phyloP scores from a whole-genome alignment of 2,329 filamentous ascomycete species.

The Cercospora zeina region DNA sequence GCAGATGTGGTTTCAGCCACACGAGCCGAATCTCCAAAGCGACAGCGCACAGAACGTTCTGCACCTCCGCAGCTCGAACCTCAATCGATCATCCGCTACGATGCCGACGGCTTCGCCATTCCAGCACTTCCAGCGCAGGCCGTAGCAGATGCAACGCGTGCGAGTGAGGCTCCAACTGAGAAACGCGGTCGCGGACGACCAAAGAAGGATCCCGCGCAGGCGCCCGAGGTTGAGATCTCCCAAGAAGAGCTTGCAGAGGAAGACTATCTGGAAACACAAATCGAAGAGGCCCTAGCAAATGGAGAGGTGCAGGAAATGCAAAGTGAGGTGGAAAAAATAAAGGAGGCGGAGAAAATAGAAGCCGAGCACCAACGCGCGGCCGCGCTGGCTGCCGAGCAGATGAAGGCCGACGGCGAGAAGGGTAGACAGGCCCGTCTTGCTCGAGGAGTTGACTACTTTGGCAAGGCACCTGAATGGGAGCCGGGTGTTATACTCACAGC shows the following conservation, averaged over 20 bases:
- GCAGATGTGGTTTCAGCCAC: conserved; percentile 13
- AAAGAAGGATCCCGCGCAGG: conserved; percentile 37
- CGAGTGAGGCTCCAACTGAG: conserved; percentile 20
- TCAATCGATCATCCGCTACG: conserved; percentile 34
- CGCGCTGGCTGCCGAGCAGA: conserved; percentile 35
- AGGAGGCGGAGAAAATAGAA: conserved; percentile 29
- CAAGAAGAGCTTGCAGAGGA: conserved; percentile 52
- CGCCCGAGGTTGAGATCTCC: conserved; percentile 40
- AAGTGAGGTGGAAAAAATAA: conserved; percentile 36
- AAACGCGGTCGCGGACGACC: conserved; percentile 41
- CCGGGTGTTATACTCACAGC: conserved; percentile 31
- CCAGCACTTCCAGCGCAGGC: conserved; percentile 35
- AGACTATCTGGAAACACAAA: conserved; percentile 49
- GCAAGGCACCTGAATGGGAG: conserved; percentile 48
- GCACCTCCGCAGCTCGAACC: not conserved
- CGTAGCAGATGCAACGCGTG: not conserved
- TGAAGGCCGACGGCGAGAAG: conserved; percentile 45
- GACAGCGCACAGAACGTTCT: conserved; percentile 19
- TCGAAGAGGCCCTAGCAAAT: conserved; percentile 41
- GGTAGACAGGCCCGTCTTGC: conserved; percentile 53
- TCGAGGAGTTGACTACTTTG: conserved; percentile 58
- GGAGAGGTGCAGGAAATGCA: conserved; percentile 35
- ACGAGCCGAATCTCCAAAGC: conserved; percentile 27
- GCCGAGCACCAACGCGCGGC: conserved; percentile 31
- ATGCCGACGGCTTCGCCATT: conserved; percentile 47